Evolutionary conservation across 306 rosid species (phyloP), one percentile per base, ranked within the genome.

Genomic region (Medicago lupulina): DNA sequence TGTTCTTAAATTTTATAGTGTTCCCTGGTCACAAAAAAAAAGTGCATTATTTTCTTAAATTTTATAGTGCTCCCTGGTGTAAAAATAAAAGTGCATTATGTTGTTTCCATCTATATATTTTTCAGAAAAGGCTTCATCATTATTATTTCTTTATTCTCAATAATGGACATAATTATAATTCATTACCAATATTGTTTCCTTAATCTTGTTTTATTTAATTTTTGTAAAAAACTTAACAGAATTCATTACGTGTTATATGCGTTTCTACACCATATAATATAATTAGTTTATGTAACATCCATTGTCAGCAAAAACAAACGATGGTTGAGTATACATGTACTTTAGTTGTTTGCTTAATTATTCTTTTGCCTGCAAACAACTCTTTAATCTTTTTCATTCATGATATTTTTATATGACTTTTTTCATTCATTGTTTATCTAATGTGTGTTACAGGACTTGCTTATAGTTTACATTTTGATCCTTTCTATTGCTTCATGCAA

Each of bases 401-500:
- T 25, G 17, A 38, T 63, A n/a, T 4, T 65, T 40, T 14, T 28
- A 28, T 31, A 40, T 17, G 4, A 6, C 9, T 12, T 65, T 65
- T 43, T 43, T 40, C 3, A 66, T 66, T 66, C 46, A 38, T 38
- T 64, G 5, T 41, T 17, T 9, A 6, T 61, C 23, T 49, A 58
- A 31, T 61, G 67, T 2, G 8, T 49, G 3, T 10, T n/a, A 34
- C 79, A 79, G 82, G 73, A 47, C 6, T 64, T 19, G 8, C 13
- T 49, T 25, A 7, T 70, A 36, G 31, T 54, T 71, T 11, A 3
- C 0, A 13, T 60, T 50, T 76, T 80, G 41, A 71, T 66, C 1
- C 18, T 76, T 64, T 70, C 53, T 9, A 57, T 25, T 76, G 55
- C 54, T 16, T 83, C 76, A 2, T 71, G 25, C 39, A 71, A 18